Base-by-base conservation (phyloP, 495 filamentous ascomycete species). In the Tricharina praecox region DNA sequence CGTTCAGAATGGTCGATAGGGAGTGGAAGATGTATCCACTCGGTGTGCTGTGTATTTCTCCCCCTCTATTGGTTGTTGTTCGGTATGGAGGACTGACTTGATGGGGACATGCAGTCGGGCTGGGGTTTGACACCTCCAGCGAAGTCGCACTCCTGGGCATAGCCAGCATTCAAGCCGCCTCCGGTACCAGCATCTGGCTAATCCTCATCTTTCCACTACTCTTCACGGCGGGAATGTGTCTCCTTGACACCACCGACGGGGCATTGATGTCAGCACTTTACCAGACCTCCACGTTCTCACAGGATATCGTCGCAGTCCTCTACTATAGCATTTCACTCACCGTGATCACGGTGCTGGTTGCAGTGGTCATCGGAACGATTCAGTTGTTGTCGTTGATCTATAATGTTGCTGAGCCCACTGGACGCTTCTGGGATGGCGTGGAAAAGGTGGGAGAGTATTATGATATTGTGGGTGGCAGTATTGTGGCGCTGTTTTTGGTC, bases 11-110 rank as follows among this genome's bases (percentile, higher is more conserved):
- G 18, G 79, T 97, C 59, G 82, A 97, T 61, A 66, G 80, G 59
- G 84, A 86, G 0, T 97, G 90, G 90, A 97, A 97, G 64, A 97
- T 95, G 88, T 80, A 93, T 60, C 85, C 85, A 3, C 66, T 96
- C 3, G 88, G 88, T 3, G 68, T 93, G 2, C 60, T 95, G 18
- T 97, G 58, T 61, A 50, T 39, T 49, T 49, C 20, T 33, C 7
- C 23, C 21, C 21, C 3, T 34, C 13, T 21, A n/a, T n/a, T n/a
- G n/a, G n/a, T n/a, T n/a, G n/a, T n/a, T n/a, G n/a, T n/a, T n/a
- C n/a, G n/a, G n/a, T n/a, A n/a, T n/a, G n/a, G n/a, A n/a, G n/a
- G n/a, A n/a, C n/a, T n/a, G n/a, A n/a, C n/a, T n/a, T n/a, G n/a
- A n/a, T n/a, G n/a, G n/a, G n/a, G n/a, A n/a, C n/a, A n/a, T 47